Evolutionary conservation across 1,284 basidiomycete genomes (phyloP), one percentile per base, ranked within the genome.

Genomic region (Melampsora americana): DNA sequence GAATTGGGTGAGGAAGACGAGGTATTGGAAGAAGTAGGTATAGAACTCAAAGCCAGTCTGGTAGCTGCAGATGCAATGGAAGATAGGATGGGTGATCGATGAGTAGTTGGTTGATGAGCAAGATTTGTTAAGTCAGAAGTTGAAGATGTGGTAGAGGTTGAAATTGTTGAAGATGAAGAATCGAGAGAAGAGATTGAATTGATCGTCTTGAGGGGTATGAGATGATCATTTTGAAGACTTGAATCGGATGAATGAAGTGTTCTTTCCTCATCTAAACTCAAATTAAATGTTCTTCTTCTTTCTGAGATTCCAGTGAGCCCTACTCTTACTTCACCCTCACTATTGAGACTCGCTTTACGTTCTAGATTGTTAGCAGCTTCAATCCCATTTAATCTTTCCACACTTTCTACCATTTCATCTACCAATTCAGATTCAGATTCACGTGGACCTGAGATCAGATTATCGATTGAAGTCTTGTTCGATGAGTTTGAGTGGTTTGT

Each of bases 401-500:
- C 66, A 20, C 32, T 66, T n/a, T 74, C 28, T 14, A 74, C 64
- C 72, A 74, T 67, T n/a, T 74, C 59, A 23, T 74, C 72, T 6
- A 74, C 72, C 53, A 74, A 53, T 48, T 74, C 72, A 35, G 72
- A 62, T 32, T 74, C 72, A 1, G 72, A 56, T 42, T 74, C 72
- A 23, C 72, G 72, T 42, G 72, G 72, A 12, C 72, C 64, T 9
- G 18, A 59, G 1, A 46, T 64, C 12, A 67, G 64, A 44, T 66
- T 30, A 56, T 56, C 53, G 53, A 56, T n/a, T 56, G 53, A 56
- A 56, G 30, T 46, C n/a, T 5, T 46, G 56, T 48, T 61, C 53
- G 62, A 56, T n/a, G 9, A 26, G 14, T 2, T 59, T 35, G 42
- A 50, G 48, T 62, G 42, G 53, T 30, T 53, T 53, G 44, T 20